A percentile compares a stretch with the other conserved stretches of the same genome.
Conservation (phyloP, 768 basidiomycete genomes). For the Zangia roseola region DNA sequence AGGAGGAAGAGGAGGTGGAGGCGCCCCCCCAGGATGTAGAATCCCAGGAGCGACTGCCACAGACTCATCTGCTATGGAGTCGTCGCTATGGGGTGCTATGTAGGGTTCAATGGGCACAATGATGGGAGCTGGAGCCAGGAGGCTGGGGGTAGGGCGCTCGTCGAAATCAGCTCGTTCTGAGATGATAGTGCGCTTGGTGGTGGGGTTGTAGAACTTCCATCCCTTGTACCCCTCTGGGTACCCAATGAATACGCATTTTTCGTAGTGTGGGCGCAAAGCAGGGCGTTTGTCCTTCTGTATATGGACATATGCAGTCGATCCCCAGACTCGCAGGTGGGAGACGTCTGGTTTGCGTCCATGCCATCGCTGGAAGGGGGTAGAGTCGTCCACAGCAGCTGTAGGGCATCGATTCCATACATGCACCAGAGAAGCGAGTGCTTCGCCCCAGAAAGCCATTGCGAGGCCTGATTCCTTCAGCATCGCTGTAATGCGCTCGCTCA, state of each 20-base stretch:
- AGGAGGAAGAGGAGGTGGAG: neutral
- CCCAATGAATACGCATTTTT: neutral
- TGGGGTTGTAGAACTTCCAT: neutral
- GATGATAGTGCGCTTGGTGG: conserved; percentile 6
- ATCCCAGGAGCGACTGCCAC: neutral
- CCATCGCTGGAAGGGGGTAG: neutral
- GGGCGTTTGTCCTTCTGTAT: neutral
- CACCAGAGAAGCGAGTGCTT: too few relatives aligned
- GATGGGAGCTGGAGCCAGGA: too few relatives aligned
- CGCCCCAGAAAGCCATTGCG: too few relatives aligned
- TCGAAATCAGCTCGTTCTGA: conserved; percentile 34
- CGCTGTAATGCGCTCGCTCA: too few relatives aligned
- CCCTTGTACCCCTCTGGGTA: neutral
- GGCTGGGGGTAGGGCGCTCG: conserved; percentile 20
- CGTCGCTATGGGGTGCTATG: too few relatives aligned
- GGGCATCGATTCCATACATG: too few relatives aligned
- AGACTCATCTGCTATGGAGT: too few relatives aligned
- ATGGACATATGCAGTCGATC: neutral
- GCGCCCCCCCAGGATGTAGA: neutral
- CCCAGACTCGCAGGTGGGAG: neutral
- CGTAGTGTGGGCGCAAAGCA: neutral
- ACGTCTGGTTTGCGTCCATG: neutral
- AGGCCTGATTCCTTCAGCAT: too few relatives aligned
- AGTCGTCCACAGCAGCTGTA: neutral
- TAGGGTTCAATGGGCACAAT: too few relatives aligned